Percentiles rank a stretch among this genome's conserved stretches.
Conservation (phyloP, 768 basidiomycete species). For the Hortiboletus campestris region DNA sequence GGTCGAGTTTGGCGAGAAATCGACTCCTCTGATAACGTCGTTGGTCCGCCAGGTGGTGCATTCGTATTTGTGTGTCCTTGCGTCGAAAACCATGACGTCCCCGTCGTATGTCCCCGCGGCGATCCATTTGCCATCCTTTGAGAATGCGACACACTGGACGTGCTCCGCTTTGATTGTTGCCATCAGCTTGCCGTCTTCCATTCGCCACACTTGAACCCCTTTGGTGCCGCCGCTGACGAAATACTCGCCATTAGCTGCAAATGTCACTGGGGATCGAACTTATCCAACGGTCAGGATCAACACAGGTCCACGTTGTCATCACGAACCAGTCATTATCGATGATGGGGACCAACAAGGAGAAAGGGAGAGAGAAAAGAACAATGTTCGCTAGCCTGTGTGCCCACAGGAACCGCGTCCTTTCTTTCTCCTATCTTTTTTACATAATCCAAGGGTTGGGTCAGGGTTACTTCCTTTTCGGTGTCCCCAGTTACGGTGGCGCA, state of each 20-base stretch:
- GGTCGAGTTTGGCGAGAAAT: conserved; percentile 7
- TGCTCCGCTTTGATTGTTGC: background rate
- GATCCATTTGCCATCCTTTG: background rate
- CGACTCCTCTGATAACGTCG: background rate
- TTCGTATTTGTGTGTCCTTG: no score
- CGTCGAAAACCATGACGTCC: background rate
- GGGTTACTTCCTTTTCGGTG: no score
- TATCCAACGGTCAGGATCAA: background rate
- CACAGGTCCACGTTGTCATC: no score
- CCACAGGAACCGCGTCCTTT: no score
- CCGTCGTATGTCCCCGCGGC: background rate
- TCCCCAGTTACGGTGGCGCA: no score
- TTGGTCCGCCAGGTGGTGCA: no score
- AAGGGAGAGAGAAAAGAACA: no score
- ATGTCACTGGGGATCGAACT: background rate
- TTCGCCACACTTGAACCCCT: background rate
- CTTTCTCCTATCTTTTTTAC: no score
- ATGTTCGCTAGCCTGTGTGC: no score
- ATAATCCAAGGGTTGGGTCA: no score
- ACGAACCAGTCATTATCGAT: no score
- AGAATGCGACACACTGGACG: background rate
- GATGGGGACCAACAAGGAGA: no score
- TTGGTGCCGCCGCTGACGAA: background rate
- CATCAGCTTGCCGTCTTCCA: background rate
- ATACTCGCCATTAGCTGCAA: background rate